Conservation (phyloP, 2,329 filamentous ascomycete genomes). For the Trichoderma atrobrunneum region DNA sequence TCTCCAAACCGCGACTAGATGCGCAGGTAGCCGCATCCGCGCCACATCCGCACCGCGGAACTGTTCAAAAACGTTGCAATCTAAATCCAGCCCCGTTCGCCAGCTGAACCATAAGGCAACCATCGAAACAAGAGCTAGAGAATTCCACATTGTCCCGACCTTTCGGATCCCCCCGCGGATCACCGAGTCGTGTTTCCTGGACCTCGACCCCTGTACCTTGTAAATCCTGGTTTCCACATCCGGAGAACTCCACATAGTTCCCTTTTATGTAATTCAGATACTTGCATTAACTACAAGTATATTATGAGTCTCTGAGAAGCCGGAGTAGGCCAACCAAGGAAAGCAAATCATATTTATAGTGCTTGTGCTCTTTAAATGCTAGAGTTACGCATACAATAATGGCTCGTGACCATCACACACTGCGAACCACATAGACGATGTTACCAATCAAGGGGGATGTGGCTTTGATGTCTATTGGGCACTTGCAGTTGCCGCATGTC, state of each 20-base stretch:
- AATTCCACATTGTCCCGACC: neutral
- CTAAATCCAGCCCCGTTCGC: neutral
- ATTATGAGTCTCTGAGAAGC: neutral
- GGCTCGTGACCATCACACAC: neutral
- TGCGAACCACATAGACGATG: neutral
- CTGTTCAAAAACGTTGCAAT: neutral
- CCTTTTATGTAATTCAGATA: neutral
- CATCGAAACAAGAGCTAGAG: neutral
- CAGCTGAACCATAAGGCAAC: neutral
- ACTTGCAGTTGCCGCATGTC: neutral
- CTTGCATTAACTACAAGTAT: neutral
- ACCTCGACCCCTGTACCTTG: neutral
- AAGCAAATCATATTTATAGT: neutral
- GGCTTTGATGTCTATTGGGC: neutral
- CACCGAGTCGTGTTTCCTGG: neutral
- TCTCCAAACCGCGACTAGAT: neutral
- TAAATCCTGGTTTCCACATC: neutral
- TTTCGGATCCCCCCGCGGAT: neutral
- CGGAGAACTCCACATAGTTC: neutral
- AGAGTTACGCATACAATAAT: neutral
- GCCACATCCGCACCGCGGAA: neutral
- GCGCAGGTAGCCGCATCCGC: neutral
- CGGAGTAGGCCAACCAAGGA: neutral
- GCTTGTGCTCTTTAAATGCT: fast-evolving
- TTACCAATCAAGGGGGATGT: neutral